Conservation (phyloP, 495 filamentous ascomycete species). For the Hypoxylon subgilvum region DNA sequence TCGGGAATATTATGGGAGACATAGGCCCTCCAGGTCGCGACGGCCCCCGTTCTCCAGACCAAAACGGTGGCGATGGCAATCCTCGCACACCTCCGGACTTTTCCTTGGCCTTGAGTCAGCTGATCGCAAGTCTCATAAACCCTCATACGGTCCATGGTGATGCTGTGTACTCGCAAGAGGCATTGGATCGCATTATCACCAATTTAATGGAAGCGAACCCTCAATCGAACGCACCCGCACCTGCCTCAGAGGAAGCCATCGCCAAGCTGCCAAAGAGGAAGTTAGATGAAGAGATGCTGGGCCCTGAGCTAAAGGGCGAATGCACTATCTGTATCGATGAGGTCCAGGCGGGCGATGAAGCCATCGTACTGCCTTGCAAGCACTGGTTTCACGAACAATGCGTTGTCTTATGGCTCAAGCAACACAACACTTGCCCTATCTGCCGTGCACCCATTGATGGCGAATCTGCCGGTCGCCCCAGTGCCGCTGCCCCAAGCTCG, state of each 20-base stretch:
- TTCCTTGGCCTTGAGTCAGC: slow-evolving; percentile 42
- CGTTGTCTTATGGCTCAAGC: slow-evolving; percentile 77
- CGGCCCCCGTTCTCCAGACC: slow-evolving; percentile 10
- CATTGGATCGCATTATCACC: slow-evolving; percentile 85
- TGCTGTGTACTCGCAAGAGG: slow-evolving; percentile 90
- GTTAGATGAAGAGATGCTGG: slow-evolving; percentile 70
- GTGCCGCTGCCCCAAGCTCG: slow-evolving; percentile 13
- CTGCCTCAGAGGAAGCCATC: slow-evolving; percentile 78
- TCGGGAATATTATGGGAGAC: slow-evolving; percentile 27
- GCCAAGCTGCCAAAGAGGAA: slow-evolving; percentile 71
- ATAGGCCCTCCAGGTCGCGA: slow-evolving; percentile 21
- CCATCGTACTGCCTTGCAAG: slow-evolving; percentile 79
- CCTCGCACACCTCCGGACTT: slow-evolving; percentile 33
- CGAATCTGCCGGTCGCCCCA: slow-evolving; percentile 29
- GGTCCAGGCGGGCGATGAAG: slow-evolving; percentile 74
- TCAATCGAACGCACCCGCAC: slow-evolving; percentile 78
- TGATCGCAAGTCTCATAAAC: slow-evolving; percentile 63
- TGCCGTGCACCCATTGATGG: slow-evolving; percentile 77
- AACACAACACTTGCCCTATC: slow-evolving; percentile 90
- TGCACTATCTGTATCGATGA: slow-evolving; percentile 95
- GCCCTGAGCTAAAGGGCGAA: slow-evolving; percentile 65
- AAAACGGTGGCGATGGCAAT: slow-evolving; percentile 24
- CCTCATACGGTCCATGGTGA: slow-evolving; percentile 70
- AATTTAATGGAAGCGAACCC: slow-evolving; percentile 83
- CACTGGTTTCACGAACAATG: slow-evolving; percentile 91